A percentile compares a stretch with the other conserved stretches of the same genome.
Evolutionary conservation across 805 yeast genomes (phyloP).

Genomic region (Teunomyces atbi): DNA sequence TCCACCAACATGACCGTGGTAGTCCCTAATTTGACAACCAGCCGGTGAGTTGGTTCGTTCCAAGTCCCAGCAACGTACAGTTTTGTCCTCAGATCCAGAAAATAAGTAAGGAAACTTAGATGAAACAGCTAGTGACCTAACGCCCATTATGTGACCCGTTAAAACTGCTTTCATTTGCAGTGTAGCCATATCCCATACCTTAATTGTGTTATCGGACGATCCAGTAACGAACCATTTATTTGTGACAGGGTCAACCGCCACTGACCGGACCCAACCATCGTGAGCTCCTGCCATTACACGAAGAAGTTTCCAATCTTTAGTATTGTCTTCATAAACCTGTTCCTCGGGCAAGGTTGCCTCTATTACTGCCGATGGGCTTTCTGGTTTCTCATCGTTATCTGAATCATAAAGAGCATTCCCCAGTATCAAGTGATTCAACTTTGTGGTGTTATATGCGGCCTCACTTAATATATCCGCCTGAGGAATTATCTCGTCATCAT

Average conservation of each 20-base stretch:
- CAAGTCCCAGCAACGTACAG: conserved; percentile 94
- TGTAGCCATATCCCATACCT: conserved; percentile 84
- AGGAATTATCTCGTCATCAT: conserved; percentile 15
- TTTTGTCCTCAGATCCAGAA: conserved; percentile 89
- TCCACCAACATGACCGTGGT: conserved; percentile 92
- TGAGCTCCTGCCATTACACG: conserved; percentile 81
- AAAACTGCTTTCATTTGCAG: conserved; percentile 70
- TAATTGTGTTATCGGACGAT: conserved; percentile 81
- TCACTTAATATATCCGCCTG: conserved; percentile 31
- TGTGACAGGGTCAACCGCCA: conserved; percentile 74
- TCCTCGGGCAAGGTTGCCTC: background rate
- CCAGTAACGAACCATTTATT: conserved; percentile 94
- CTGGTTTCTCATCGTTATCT: conserved; percentile 1
- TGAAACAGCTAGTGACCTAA: conserved; percentile 73
- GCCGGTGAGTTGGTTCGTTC: conserved; percentile 68
- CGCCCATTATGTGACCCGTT: conserved; percentile 90
- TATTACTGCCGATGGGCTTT: background rate
- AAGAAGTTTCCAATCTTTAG: conserved; percentile 58
- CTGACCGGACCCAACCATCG: conserved; percentile 86
- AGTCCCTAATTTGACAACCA: conserved; percentile 65
- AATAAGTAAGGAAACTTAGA: conserved; percentile 82
- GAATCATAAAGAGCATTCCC: background rate
- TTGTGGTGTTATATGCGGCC: conserved; percentile 29
- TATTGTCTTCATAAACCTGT: conserved; percentile 2
- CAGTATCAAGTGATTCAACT: conserved; percentile 11